phyloP scores from a whole-genome alignment of 2,329 filamentous ascomycete species.

The Pseudogymnoascus sp. region DNA sequence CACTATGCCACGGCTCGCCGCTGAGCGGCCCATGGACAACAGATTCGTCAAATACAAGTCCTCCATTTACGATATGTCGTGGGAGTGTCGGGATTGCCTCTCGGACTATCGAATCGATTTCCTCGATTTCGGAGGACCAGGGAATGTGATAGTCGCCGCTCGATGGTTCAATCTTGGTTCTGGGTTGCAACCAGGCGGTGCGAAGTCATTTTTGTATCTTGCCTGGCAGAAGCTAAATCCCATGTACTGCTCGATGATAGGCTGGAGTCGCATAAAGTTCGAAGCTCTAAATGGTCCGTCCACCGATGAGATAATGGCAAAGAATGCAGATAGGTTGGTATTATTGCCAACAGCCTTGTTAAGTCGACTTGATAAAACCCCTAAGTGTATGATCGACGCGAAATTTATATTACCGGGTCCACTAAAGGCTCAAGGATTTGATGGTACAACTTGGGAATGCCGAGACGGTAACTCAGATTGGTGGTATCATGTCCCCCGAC shows the following conservation, averaged over 20 bases:
- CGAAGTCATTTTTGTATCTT: slow-evolving; percentile 9
- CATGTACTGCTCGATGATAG: not conserved
- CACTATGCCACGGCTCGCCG: slow-evolving; percentile 11
- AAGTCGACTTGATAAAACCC: not conserved
- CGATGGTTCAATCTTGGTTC: slow-evolving; percentile 19
- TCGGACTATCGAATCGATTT: slow-evolving; percentile 17
- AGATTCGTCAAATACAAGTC: not conserved
- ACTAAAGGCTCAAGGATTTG: not conserved
- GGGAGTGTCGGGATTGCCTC: slow-evolving; percentile 14
- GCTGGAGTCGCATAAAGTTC: not conserved
- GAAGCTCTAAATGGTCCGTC: not conserved
- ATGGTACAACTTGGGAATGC: not conserved
- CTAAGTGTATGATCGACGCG: not conserved
- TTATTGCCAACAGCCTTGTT: not conserved
- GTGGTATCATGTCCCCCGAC: not conserved
- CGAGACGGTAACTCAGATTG: not conserved
- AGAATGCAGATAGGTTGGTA: not conserved
- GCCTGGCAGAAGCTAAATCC: not conserved
- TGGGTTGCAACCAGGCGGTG: slow-evolving; percentile 15
- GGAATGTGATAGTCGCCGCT: slow-evolving; percentile 14
- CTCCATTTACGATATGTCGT: not conserved
- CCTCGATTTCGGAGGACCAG: slow-evolving; percentile 15
- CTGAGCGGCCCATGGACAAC: slow-evolving; percentile 13
- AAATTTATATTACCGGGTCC: not conserved
- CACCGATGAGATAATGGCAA: not conserved